phyloP scores from a whole-genome alignment of 2,329 filamentous ascomycete species.

The Stagonosporopsis vannaccii region DNA sequence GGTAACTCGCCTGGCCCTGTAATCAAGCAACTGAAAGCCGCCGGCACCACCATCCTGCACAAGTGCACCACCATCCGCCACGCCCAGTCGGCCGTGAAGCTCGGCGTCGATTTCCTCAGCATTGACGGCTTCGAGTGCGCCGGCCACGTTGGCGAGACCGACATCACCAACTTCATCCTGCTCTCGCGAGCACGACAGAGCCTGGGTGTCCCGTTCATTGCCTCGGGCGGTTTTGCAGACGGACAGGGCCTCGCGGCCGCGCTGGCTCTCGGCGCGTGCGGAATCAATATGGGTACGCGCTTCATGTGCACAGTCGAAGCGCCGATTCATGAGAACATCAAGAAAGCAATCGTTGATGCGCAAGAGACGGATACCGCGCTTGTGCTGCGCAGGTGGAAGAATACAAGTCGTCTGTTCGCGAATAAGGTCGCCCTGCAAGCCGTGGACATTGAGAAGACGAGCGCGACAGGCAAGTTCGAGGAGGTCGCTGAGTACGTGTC shows the following conservation, averaged over 20 bases:
- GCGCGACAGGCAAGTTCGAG: slow-evolving; percentile 83
- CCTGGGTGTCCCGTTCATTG: slow-evolving; percentile 89
- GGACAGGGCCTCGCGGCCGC: slow-evolving; percentile 92
- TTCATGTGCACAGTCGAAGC: slow-evolving; percentile 97
- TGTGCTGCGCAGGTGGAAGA: slow-evolving; percentile 88
- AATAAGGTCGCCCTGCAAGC: slow-evolving; percentile 88
- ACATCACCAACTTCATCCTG: slow-evolving; percentile 90
- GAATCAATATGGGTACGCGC: slow-evolving; percentile 97
- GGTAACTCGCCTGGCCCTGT: slow-evolving; percentile 91
- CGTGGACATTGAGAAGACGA: slow-evolving; percentile 82
- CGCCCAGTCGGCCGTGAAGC: slow-evolving; percentile 87
- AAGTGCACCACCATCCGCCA: slow-evolving; percentile 98
- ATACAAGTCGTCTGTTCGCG: slow-evolving; percentile 85
- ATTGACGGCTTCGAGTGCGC: slow-evolving; percentile 99
- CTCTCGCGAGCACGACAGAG: slow-evolving; percentile 84
- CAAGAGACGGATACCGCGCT: slow-evolving; percentile 91
- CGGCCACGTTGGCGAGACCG: slow-evolving; percentile 84
- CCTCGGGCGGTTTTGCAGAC: slow-evolving; percentile 93
- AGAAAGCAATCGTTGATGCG: slow-evolving; percentile 87
- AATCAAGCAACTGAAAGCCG: slow-evolving; percentile 85
- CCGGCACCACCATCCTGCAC: slow-evolving; percentile 82
- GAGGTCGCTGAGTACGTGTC: slow-evolving; percentile 88
- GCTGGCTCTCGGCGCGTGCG: slow-evolving; percentile 85
- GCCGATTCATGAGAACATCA: slow-evolving; percentile 92
- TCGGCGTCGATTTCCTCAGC: slow-evolving; percentile 94